A percentile compares a stretch with the other conserved stretches of the same genome.
phyloP scores from a whole-genome alignment of 352 stramenopile genomes.

The Pythium utonaiense region DNA sequence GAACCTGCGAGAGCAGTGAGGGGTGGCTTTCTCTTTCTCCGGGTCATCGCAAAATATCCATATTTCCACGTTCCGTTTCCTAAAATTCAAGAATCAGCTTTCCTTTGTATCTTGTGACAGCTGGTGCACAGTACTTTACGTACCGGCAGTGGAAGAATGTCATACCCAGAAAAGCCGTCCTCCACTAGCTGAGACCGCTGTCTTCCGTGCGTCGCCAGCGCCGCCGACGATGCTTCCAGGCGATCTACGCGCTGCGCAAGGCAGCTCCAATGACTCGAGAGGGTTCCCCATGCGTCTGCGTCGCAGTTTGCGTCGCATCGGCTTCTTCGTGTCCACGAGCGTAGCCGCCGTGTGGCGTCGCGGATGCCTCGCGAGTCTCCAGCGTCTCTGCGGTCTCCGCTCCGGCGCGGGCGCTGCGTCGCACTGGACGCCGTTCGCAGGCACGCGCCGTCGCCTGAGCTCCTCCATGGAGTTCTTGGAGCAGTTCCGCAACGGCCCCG shows the following conservation, averaged over 20 bases:
- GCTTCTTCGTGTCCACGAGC: slow-evolving; percentile 9
- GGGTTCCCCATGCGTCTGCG: not conserved
- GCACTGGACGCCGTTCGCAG: slow-evolving; percentile 14
- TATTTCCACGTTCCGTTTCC: no score
- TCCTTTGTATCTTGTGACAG: no score
- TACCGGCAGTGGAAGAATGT: no score
- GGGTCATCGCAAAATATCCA: no score
- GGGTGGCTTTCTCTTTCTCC: no score
- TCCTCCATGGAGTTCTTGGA: slow-evolving; percentile 59
- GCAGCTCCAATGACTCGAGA: not conserved
- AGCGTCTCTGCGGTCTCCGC: slow-evolving; percentile 6
- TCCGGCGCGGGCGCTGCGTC: not conserved
- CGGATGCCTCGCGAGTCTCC: slow-evolving; percentile 12
- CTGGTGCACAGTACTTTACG: no score
- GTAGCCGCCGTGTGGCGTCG: slow-evolving; percentile 12
- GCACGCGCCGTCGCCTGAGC: slow-evolving; percentile 12
- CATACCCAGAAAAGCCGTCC: no score
- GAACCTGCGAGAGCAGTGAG: no score
- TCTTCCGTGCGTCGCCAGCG: no score
- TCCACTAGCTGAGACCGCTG: no score
- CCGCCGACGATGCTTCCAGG: slow-evolving; percentile 7
- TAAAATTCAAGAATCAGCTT: no score
- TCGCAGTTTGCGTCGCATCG: slow-evolving; percentile 4
- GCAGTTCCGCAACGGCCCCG: slow-evolving; percentile 63
- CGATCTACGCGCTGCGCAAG: not conserved